Base-by-base conservation (phyloP, 306 rosid genomes). In the Carpinus fangiana region DNA sequence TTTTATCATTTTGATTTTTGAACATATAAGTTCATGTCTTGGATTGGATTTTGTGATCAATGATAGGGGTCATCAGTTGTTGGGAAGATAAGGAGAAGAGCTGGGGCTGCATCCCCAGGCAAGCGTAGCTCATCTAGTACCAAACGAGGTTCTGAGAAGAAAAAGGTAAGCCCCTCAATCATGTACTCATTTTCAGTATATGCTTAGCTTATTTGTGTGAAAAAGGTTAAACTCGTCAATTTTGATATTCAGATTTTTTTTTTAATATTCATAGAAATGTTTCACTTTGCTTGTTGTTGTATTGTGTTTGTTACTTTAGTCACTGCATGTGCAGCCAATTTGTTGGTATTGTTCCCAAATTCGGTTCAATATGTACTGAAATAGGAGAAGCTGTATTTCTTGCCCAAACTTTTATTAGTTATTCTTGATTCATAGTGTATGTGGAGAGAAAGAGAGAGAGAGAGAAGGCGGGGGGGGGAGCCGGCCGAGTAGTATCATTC, bases 61-160 rank as follows among this genome's bases (percentile, higher is more conserved):
- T 84, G 57, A 77, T 81, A 95, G 99, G 93, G 89, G 82, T 90
- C 95, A 75, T 78, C 86, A 21, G 86, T 65, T 56, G 85, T 83
- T 75, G 78, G 90, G 82, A 95, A 87, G 87, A 79, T 89, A 56
- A 89, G 92, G 84, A 93, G 93, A 88, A 91, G 92, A 84, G 69
- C 87, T 5, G 79, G 89, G 70, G 93, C 82, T 65, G 79, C 90
- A 78, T 73, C 89, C 73, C 73, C 88, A 11, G 79, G 89, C 76
- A 92, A 91, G 80, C 89, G 84, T 50, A 87, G 88, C 71, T 80
- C 88, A 38, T 56, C 83, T 71, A 81, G 80, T 79, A 81, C 74
- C 60, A 92, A 88, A 85, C 91, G 93, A 55, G 89, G 83, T 43
- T 86, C 91, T 51, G 98, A 91, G 86, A 95, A 90, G 92, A 95